Evolutionary conservation across 2,329 filamentous ascomycete genomes (phyloP).

Genomic region (Hymenoscyphus albidus): DNA sequence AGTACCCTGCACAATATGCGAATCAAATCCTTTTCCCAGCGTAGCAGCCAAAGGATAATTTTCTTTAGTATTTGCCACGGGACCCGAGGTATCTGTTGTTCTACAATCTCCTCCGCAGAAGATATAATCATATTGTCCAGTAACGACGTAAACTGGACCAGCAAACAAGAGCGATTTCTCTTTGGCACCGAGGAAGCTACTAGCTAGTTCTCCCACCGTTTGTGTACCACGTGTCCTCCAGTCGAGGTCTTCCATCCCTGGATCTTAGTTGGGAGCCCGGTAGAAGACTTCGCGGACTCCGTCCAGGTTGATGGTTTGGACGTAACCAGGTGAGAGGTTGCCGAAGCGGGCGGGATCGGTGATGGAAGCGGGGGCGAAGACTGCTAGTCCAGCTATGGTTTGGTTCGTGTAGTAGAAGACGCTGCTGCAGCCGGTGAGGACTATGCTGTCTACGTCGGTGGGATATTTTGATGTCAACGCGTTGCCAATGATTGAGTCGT

Average conservation of each 20-base stretch:
- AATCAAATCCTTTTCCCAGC: slow-evolving; percentile 6
- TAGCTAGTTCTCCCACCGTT: background rate
- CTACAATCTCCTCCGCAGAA: slow-evolving; percentile 13
- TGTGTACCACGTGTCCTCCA: background rate
- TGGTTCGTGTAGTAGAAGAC: background rate
- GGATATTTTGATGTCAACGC: slow-evolving; percentile 27
- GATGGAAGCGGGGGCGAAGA: slow-evolving; percentile 1
- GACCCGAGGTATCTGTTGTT: background rate
- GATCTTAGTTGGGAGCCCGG: too few relatives aligned
- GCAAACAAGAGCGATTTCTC: slow-evolving; percentile 9
- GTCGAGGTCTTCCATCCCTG: background rate
- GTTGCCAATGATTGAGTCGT: slow-evolving; percentile 28
- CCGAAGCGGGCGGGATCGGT: background rate
- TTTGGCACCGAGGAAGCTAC: background rate
- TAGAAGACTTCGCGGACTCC: background rate
- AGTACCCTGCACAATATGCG: background rate
- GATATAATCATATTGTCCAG: slow-evolving; percentile 20
- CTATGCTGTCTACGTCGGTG: slow-evolving; percentile 25
- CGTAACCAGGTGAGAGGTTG: background rate
- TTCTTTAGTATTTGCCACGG: background rate
- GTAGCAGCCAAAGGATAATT: slow-evolving; percentile 9
- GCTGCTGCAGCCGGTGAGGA: slow-evolving; percentile 30
- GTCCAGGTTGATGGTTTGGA: background rate
- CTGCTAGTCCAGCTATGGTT: background rate
- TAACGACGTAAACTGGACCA: slow-evolving; percentile 17